phyloP scores from a whole-genome alignment of 2,329 filamentous ascomycete species.

The Monilinia laxa region DNA sequence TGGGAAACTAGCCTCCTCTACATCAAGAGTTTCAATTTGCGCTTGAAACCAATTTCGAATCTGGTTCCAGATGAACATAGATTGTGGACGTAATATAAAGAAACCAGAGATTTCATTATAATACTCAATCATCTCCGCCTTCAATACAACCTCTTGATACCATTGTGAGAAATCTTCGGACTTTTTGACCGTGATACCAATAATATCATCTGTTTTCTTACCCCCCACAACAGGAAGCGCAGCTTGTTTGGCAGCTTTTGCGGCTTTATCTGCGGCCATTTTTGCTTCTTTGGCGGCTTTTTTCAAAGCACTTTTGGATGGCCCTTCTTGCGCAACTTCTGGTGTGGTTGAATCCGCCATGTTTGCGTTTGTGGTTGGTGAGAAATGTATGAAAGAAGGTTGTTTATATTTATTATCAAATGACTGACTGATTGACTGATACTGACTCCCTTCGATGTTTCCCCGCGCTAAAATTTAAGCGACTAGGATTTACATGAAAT shows the following conservation, averaged over 20 bases:
- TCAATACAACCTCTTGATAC: slow-evolving; percentile 97
- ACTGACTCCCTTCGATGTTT: slow-evolving; percentile 11
- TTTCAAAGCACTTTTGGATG: slow-evolving; percentile 63
- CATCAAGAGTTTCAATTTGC: slow-evolving; percentile 85
- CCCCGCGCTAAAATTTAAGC: slow-evolving; percentile 23
- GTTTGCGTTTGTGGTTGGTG: slow-evolving; percentile 21
- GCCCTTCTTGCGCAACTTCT: slow-evolving; percentile 36
- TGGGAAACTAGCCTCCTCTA: slow-evolving; percentile 95
- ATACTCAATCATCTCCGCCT: slow-evolving; percentile 97
- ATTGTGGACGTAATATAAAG: slow-evolving; percentile 79
- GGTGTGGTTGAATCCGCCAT: slow-evolving; percentile 28
- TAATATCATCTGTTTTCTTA: slow-evolving; percentile 67
- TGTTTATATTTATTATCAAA: not conserved
- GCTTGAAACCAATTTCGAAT: slow-evolving; percentile 67
- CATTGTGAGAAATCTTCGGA: slow-evolving; percentile 85
- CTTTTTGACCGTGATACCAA: slow-evolving; percentile 86
- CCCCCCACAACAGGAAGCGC: slow-evolving; percentile 53
- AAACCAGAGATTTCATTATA: slow-evolving; percentile 91
- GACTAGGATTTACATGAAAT: slow-evolving; percentile 4
- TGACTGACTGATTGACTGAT: not conserved
- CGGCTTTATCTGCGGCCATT: slow-evolving; percentile 60
- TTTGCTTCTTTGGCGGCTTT: slow-evolving; percentile 65
- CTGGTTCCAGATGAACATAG: slow-evolving; percentile 66
- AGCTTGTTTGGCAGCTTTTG: slow-evolving; percentile 59
- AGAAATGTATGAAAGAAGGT: not conserved